phyloP scores from a whole-genome alignment of 1,139 yeast species.

The Taphrina pruni region DNA sequence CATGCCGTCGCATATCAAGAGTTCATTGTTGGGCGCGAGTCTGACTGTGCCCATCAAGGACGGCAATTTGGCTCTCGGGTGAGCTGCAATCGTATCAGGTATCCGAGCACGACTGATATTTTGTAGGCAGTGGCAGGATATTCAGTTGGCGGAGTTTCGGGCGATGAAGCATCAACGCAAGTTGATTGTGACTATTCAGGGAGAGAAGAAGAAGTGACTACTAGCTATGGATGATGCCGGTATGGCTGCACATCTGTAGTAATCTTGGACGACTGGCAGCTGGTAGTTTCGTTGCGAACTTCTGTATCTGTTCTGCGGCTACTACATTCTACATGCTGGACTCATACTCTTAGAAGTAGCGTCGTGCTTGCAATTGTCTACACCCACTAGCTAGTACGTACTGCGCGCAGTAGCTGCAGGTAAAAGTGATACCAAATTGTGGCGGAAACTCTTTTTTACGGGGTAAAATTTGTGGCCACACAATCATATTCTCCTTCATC shows the following conservation, averaged over 20 bases:
- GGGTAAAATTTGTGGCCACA: constrained; percentile 15
- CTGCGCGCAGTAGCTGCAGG: too few species aligned
- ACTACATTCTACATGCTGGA: too few species aligned
- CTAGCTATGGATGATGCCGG: background rate
- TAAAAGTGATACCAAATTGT: background rate
- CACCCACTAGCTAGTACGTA: too few species aligned
- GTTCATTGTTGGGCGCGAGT: constrained; percentile 64
- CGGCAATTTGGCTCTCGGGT: constrained; percentile 72
- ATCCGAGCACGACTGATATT: background rate
- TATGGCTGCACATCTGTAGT: constrained; percentile 2
- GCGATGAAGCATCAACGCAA: constrained; percentile 66
- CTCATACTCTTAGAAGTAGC: too few species aligned
- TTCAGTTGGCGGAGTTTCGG: constrained; percentile 76
- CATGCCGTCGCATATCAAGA: constrained; percentile 78
- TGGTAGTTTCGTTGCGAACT: too few species aligned
- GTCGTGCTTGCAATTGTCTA: too few species aligned
- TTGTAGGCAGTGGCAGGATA: constrained; percentile 68
- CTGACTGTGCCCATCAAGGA: constrained; percentile 70
- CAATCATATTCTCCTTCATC: background rate
- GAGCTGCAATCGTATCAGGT: constrained; percentile 48
- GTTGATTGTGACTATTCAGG: constrained; percentile 76
- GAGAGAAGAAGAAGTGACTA: constrained; percentile 51
- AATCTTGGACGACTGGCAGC: too few species aligned
- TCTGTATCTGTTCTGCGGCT: background rate
- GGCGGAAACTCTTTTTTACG: constrained; percentile 3